A percentile compares a stretch with the other conserved stretches of the same genome.
Evolutionary conservation across 129 eudicot genomes (phyloP).

Genomic region (Pulicaria dysenterica): DNA sequence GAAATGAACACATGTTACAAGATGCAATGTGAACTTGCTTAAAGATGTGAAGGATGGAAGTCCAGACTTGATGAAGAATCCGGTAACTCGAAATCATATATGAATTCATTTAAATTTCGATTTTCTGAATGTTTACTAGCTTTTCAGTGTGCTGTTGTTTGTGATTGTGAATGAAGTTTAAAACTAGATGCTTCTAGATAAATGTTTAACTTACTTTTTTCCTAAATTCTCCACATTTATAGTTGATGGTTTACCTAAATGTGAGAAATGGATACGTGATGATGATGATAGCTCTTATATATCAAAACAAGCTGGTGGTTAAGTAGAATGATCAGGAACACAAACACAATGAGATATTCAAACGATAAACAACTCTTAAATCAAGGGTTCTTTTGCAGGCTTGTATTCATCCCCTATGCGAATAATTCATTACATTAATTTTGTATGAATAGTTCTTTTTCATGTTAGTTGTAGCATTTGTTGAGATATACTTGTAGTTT

Average conservation of each 20-base stretch:
- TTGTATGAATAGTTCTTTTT: too few species aligned
- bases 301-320: constrained; percentile 76
- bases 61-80: constrained; percentile 74
- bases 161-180: constrained; percentile 1
- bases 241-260: constrained; percentile 77
- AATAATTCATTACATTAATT: too few species aligned
- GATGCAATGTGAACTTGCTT: constrained; percentile 75
- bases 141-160: not conserved
- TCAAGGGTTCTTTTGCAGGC: too few species aligned
- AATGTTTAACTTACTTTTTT: not conserved
- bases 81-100: constrained; percentile 47
- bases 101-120: not conserved
- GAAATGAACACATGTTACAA: constrained; percentile 84
- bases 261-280: constrained; percentile 84
- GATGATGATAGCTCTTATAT: constrained; percentile 49
- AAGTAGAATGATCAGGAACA: constrained; percentile 61
- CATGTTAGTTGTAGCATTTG: too few species aligned
- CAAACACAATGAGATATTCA: constrained; percentile 52
- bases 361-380: too few species aligned
- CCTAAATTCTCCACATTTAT: constrained; percentile 21
- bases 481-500: too few species aligned
- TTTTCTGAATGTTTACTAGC: constrained; percentile 12
- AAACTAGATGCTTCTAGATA: not conserved
- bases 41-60: constrained; percentile 76
- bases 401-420: too few species aligned